Percentiles rank a stretch among this genome's conserved stretches.
Conservation (phyloP, 495 filamentous ascomycete genomes). For the Elasticomyces elasticus region DNA sequence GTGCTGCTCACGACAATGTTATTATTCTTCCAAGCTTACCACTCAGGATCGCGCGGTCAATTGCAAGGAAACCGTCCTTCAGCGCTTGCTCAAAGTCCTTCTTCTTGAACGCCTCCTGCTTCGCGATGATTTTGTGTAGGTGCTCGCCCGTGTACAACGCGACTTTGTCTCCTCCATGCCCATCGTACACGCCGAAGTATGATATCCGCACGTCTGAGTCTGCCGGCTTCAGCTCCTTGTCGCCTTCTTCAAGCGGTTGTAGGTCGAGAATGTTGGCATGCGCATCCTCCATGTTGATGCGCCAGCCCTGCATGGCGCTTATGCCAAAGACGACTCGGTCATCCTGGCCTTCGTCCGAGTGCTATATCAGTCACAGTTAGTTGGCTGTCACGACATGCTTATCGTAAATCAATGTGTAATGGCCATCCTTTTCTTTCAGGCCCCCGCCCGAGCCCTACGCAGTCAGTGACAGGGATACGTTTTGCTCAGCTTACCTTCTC, state of each 20-base stretch:
- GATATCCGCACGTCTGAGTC: conserved; percentile 61
- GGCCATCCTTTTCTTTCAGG: no score
- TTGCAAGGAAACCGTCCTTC: conserved; percentile 94
- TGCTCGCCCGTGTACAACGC: conserved; percentile 86
- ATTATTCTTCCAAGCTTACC: conserved; percentile 44
- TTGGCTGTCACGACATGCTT: not conserved
- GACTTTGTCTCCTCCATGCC: conserved; percentile 90
- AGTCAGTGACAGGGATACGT: no score
- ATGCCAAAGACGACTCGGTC: conserved; percentile 85
- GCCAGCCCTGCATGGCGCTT: conserved; percentile 99
- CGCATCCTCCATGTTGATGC: conserved; percentile 98
- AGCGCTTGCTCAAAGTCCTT: conserved; percentile 90
- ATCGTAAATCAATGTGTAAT: no score
- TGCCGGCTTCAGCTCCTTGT: conserved; percentile 46
- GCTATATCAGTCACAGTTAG: conserved; percentile 37
- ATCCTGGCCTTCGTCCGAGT: conserved; percentile 82
- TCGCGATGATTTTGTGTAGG: conserved; percentile 85
- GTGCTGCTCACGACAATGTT: not conserved
- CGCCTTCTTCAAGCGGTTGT: conserved; percentile 46
- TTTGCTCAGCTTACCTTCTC: conserved; percentile 90
- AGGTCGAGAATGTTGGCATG: conserved; percentile 85
- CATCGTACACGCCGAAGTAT: conserved; percentile 97
- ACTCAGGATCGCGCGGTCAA: conserved; percentile 88
- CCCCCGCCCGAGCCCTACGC: no score
- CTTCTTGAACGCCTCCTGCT: conserved; percentile 83